Evolutionary conservation across 2,329 filamentous ascomycete species (phyloP).

Genomic region (Xylariaceae sp.): DNA sequence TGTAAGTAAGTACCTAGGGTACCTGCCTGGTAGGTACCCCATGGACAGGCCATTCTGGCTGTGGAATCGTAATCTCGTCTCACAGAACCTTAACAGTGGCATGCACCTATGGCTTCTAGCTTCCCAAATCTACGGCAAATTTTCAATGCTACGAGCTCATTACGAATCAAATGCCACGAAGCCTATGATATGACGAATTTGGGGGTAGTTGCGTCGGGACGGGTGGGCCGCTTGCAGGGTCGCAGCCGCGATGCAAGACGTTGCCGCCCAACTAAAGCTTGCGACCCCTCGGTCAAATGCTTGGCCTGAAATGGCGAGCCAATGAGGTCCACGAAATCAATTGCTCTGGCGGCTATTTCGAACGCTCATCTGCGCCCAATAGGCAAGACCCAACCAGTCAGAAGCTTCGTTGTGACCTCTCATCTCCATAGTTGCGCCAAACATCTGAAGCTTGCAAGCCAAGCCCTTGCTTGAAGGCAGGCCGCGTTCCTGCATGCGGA

Average conservation of each 20-base stretch:
- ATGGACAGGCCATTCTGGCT: not conserved
- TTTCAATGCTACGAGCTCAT: constrained; percentile 10
- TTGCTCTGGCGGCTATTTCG: constrained; percentile 40
- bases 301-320: constrained; percentile 30
- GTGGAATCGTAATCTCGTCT: not conserved
- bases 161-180: not conserved
- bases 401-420: constrained; percentile 34
- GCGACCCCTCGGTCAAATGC: constrained; percentile 14
- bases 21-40: too few relatives aligned
- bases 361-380: constrained; percentile 37
- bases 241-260: constrained; percentile 38
- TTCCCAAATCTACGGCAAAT: not conserved
- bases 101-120: not conserved
- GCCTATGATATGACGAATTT: constrained; percentile 10
- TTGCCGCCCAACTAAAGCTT: constrained; percentile 37
- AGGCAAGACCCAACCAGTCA: constrained; percentile 37
- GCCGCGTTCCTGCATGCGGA: constrained; percentile 11
- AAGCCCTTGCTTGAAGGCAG: constrained; percentile 13
- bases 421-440: constrained; percentile 35
- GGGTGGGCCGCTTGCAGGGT: constrained; percentile 24
- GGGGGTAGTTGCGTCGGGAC: constrained; percentile 23
- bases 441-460: constrained; percentile 14
- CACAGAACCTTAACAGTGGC: not conserved
- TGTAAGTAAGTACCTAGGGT: too few relatives aligned
- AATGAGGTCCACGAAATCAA: constrained; percentile 29